A percentile compares a stretch with the other conserved stretches of the same genome.
phyloP scores from a whole-genome alignment of 2,329 filamentous ascomycete species.

The Penicillium brasilianum region DNA sequence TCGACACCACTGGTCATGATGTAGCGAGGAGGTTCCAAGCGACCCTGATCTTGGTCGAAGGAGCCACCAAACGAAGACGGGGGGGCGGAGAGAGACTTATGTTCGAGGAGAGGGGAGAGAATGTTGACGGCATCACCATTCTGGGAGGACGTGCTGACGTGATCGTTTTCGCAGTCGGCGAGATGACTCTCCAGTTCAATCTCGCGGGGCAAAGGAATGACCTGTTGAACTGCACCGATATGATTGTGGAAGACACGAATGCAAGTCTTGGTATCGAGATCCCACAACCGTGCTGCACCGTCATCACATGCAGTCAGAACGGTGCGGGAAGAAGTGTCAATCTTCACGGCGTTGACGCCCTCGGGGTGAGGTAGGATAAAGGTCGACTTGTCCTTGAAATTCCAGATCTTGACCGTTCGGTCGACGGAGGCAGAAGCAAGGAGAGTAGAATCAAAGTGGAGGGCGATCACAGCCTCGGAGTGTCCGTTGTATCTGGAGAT shows the following conservation, averaged over 20 bases:
- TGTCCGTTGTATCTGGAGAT: slow-evolving; percentile 82
- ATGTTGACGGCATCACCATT: slow-evolving; percentile 36
- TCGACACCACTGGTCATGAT: slow-evolving; percentile 93
- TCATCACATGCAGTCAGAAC: slow-evolving; percentile 94
- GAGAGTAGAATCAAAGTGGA: slow-evolving; percentile 84
- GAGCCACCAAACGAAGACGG: slow-evolving; percentile 64
- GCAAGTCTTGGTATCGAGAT: slow-evolving; percentile 80
- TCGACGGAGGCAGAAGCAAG: slow-evolving; percentile 90
- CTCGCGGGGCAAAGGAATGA: slow-evolving; percentile 80
- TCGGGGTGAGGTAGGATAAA: slow-evolving; percentile 82
- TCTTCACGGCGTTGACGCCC: slow-evolving; percentile 95
- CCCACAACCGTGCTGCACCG: slow-evolving; percentile 88
- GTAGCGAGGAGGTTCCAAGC: slow-evolving; percentile 80
- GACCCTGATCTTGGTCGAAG: slow-evolving; percentile 64
- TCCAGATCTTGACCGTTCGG: slow-evolving; percentile 88
- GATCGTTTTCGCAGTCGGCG: slow-evolving; percentile 62
- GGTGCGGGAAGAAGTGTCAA: slow-evolving; percentile 81
- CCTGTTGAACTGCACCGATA: slow-evolving; percentile 93
- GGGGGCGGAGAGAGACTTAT: slow-evolving; percentile 41
- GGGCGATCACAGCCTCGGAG: slow-evolving; percentile 78
- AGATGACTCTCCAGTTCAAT: slow-evolving; percentile 84
- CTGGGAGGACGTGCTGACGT: slow-evolving; percentile 46
- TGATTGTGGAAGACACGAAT: slow-evolving; percentile 83
- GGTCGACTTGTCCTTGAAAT: slow-evolving; percentile 81
- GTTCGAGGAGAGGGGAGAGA: slow-evolving; percentile 33